phyloP scores from a whole-genome alignment of 2,329 filamentous ascomycete species.

The Aspergillus novoparasiticus region DNA sequence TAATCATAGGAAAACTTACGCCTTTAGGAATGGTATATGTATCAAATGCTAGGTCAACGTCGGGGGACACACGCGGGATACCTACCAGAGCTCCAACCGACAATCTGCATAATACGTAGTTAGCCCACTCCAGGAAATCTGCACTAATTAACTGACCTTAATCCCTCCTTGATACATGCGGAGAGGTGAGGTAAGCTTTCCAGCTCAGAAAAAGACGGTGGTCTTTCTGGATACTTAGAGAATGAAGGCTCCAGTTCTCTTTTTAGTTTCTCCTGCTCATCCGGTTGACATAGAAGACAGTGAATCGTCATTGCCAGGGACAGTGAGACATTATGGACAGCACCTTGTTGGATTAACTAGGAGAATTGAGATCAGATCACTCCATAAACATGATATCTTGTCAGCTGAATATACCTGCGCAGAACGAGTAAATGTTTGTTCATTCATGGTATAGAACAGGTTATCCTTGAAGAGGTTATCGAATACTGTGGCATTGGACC shows the following conservation, averaged over 20 bases:
- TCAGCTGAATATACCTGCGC: no score
- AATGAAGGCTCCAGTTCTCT: neutral
- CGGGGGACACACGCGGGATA: neutral
- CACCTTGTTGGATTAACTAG: no score
- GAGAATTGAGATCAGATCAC: no score
- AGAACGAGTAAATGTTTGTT: no score
- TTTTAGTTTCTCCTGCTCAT: no score
- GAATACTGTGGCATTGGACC: no score
- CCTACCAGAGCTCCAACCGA: neutral
- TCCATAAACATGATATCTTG: no score
- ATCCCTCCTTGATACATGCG: neutral
- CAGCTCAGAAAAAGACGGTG: neutral
- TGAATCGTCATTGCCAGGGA: no score
- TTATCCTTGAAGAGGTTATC: no score
- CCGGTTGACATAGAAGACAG: no score
- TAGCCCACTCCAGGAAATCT: neutral
- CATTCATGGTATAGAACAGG: no score
- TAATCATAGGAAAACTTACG: neutral
- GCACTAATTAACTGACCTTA: neutral
- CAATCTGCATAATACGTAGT: neutral
- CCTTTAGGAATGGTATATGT: neutral
- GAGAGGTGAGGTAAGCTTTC: neutral
- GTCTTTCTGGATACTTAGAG: neutral
- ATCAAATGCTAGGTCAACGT: neutral
- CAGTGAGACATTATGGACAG: no score